Evolutionary conservation across 257 asterid genomes (phyloP).

Genomic region (Solanum commersonii): DNA sequence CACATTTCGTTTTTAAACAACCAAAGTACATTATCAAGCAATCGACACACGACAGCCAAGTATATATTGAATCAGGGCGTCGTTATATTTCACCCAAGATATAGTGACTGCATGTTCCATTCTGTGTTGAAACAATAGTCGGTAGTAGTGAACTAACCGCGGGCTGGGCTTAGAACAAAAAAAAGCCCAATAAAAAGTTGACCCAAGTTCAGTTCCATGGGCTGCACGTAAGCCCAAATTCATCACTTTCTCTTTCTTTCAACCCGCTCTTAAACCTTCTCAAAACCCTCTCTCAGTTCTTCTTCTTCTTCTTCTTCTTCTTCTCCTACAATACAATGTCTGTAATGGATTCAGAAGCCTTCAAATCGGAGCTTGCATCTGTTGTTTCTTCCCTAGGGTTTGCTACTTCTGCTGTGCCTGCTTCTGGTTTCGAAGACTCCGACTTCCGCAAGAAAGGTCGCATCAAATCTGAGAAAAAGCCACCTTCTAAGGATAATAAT

Average conservation of each 20-base stretch:
- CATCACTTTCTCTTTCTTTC: neutral
- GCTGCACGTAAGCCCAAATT: neutral
- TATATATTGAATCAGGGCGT: too few species aligned
- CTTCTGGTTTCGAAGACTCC: constrained; percentile 76
- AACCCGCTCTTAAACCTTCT: neutral
- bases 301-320: neutral
- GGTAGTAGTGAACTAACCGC: neutral
- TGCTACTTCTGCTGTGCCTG: constrained; percentile 21
- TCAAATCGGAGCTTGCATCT: constrained; percentile 62
- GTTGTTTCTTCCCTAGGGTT: constrained; percentile 88
- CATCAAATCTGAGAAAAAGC: constrained; percentile 12
- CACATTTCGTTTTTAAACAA: neutral
- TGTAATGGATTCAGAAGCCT: constrained; percentile 22
- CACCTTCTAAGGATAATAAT: neutral
- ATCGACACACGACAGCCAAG: neutral
- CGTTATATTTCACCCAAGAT: too few species aligned
- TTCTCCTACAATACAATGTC: neutral
- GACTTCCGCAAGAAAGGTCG: constrained; percentile 75
- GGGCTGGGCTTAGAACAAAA: neutral
- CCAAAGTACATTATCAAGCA: neutral
- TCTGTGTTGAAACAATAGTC: neutral
- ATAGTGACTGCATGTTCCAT: neutral
- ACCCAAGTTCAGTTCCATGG: neutral
- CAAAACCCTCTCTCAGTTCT: neutral
- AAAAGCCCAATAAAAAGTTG: neutral